Evolutionary conservation across 2,329 filamentous ascomycete species (phyloP).

Genomic region (Cytospora paraplurivora): DNA sequence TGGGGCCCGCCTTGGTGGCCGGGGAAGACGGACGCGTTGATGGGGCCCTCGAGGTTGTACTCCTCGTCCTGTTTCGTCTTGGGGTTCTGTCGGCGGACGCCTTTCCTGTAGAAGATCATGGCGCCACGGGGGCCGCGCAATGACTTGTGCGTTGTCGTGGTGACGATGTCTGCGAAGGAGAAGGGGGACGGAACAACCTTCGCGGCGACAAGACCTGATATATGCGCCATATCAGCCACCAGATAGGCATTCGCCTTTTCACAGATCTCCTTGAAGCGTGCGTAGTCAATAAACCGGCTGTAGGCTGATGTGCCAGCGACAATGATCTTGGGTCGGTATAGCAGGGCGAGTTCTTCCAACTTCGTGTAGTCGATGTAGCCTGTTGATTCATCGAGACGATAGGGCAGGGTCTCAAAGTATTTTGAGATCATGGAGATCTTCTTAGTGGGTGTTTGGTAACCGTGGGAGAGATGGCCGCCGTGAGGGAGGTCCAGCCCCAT

Average conservation of each 20-base stretch:
- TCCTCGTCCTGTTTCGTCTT: slow-evolving; percentile 84
- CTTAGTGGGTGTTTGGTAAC: slow-evolving; percentile 91
- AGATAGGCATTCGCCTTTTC: slow-evolving; percentile 93
- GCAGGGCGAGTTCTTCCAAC: slow-evolving; percentile 80
- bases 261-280: slow-evolving; percentile 84
- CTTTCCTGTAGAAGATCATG: slow-evolving; percentile 98
- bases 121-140: slow-evolving; percentile 92
- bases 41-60: slow-evolving; percentile 90
- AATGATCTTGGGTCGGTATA: slow-evolving; percentile 95
- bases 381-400: slow-evolving; percentile 85
- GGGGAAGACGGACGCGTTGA: slow-evolving; percentile 96
- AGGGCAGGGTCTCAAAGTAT: slow-evolving; percentile 98
- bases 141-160: slow-evolving; percentile 97
- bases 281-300: slow-evolving; percentile 93
- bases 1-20: slow-evolving; percentile 97
- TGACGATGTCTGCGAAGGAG: slow-evolving; percentile 88
- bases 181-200: slow-evolving; percentile 92
- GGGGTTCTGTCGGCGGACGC: slow-evolving; percentile 77
- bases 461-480: slow-evolving; percentile 93
- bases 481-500: slow-evolving; percentile 98
- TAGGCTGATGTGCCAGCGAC: slow-evolving; percentile 95
- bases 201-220: slow-evolving; percentile 90
- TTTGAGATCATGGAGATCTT: slow-evolving; percentile 99
- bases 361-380: slow-evolving; percentile 94
- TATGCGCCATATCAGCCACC: slow-evolving; percentile 95